Evolutionary conservation across 2,329 filamentous ascomycete species (phyloP).

Genomic region (Ophiocordyceps sinensis): DNA sequence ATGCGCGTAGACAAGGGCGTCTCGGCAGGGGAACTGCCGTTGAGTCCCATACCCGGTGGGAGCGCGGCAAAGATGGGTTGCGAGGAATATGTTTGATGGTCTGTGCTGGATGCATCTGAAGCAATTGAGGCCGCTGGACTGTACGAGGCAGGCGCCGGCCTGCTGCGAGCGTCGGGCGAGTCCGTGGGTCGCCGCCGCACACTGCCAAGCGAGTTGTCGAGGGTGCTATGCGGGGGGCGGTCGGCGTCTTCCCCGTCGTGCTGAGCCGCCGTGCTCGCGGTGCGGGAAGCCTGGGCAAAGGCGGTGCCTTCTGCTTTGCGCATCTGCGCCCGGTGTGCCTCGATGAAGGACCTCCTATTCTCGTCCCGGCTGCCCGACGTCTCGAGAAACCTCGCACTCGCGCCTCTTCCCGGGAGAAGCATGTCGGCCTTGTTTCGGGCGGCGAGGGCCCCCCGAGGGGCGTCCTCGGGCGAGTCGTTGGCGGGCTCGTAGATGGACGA

Average conservation of each 20-base stretch:
- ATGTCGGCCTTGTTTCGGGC: constrained; percentile 5
- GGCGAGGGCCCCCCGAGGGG: background rate
- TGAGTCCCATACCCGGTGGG: constrained; percentile 11
- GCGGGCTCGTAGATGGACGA: constrained; percentile 17
- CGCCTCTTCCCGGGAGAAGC: constrained; percentile 16
- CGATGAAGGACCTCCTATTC: constrained; percentile 42
- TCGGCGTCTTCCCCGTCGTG: constrained; percentile 17
- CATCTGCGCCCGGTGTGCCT: constrained; percentile 44
- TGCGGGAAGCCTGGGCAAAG: constrained; percentile 33
- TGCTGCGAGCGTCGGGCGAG: constrained; percentile 13
- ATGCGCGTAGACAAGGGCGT: constrained; percentile 15
- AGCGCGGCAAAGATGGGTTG: constrained; percentile 7
- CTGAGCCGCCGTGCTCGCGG: constrained; percentile 17
- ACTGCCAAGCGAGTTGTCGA: constrained; percentile 11
- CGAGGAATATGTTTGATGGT: constrained; percentile 9
- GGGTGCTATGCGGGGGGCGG: constrained; percentile 2
- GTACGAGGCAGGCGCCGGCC: constrained; percentile 17
- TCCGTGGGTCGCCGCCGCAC: constrained; percentile 9
- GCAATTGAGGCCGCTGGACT: constrained; percentile 26
- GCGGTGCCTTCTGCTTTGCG: constrained; percentile 44
- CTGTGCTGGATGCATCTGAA: constrained; percentile 16
- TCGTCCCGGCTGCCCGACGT: constrained; percentile 30
- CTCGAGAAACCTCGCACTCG: constrained; percentile 27
- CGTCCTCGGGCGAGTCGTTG: constrained; percentile 1
- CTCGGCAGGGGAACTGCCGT: constrained; percentile 6